These are phyloP conservation scores for Starmerella stigmatis DNA, from an alignment of 805 yeast species.

Conservation along the genomic window DNA sequence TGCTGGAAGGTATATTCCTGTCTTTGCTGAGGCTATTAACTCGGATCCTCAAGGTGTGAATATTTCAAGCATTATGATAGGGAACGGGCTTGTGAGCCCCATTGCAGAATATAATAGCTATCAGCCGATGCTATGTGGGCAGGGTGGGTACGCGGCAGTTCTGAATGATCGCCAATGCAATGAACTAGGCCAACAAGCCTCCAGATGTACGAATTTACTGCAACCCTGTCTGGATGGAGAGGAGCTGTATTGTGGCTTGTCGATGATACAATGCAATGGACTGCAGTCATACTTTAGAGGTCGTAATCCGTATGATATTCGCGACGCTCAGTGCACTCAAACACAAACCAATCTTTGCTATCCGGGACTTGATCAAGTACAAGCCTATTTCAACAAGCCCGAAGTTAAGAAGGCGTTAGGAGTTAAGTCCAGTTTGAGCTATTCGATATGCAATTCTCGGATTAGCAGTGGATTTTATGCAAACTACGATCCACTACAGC, in stretches of 20 bases:
- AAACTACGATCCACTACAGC: slow-evolving; percentile 70
- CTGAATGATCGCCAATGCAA: slow-evolving; percentile 16
- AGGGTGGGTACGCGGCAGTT: slow-evolving; percentile 52
- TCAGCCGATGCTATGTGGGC: slow-evolving; percentile 89
- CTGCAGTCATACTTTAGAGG: slow-evolving; percentile 29
- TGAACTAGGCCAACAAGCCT: slow-evolving; percentile 9
- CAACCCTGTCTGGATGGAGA: slow-evolving; percentile 15
- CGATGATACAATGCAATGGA: slow-evolving; percentile 12
- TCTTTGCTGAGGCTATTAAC: slow-evolving; percentile 48
- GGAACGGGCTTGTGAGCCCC: slow-evolving; percentile 88
- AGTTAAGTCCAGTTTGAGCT: slow-evolving; percentile 40
- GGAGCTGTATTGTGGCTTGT: slow-evolving; percentile 12
- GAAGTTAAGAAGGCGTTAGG: slow-evolving; percentile 48
- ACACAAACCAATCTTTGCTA: slow-evolving; percentile 48
- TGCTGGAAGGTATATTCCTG: slow-evolving; percentile 92
- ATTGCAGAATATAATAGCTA: slow-evolving; percentile 66
- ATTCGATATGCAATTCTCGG: slow-evolving; percentile 61
- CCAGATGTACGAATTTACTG: slow-evolving; percentile 13
- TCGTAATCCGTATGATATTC: slow-evolving; percentile 54
- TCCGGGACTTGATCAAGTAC: slow-evolving; percentile 43
- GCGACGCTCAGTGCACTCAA: slow-evolving; percentile 51
- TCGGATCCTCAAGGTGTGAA: slow-evolving; percentile 38
- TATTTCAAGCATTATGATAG: slow-evolving; percentile 74
- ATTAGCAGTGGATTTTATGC: slow-evolving; percentile 51
- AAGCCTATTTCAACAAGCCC: slow-evolving; percentile 43